Base-by-base conservation (phyloP, 2,329 filamentous ascomycete genomes). In the Xenosphaeropsis pyriputrescens region DNA sequence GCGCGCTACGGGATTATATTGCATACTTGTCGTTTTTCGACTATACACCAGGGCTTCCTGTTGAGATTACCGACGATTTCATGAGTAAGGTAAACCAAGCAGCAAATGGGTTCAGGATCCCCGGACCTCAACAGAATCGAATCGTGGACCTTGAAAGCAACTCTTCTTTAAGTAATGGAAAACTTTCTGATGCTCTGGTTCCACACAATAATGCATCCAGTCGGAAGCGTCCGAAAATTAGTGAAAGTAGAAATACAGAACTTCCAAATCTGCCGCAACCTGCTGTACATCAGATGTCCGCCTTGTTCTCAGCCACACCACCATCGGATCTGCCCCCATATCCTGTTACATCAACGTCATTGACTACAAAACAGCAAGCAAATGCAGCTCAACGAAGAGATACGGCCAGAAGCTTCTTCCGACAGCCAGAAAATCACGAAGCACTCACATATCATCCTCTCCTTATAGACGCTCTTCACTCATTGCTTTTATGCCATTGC, bases 401-500 rank as follows among this genome's bases (percentile, higher is more conserved):
- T 41, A 38, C 52, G 8, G 39, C 43, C 6, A 51, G 58, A 12
- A 43, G 55, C 4, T 45, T 59, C 26, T 54, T 62, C 40, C 59
- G 57, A 18, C 47, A 53, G 43, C 54, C 61, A 9, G 62, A 66
- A 39, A 64, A 60, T 37, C 65, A 72, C 32, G 81, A 85, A 58
- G 68, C 70, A 31, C 67, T 84, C 18, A 91, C 83, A 1, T 91
- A 85, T 53, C 85, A 93, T 50, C 85, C 85, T 0, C 67, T 91
- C 7, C 65, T 93, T 9, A 75, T 75, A 6, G 85, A 93, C 46
- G 80, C 80, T 1, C 68, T 93, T 1, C 84, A 93, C 55, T 79
- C 76, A 4, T 59, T 91, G 2, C 72, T 93, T 7, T 70, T 93
- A 31, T 81, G 78, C 46, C 85, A 93, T 56, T 72, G 72, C n/a